phyloP scores from a whole-genome alignment of 768 basidiomycete genomes.

The Lepiota brunneoincarnata region DNA sequence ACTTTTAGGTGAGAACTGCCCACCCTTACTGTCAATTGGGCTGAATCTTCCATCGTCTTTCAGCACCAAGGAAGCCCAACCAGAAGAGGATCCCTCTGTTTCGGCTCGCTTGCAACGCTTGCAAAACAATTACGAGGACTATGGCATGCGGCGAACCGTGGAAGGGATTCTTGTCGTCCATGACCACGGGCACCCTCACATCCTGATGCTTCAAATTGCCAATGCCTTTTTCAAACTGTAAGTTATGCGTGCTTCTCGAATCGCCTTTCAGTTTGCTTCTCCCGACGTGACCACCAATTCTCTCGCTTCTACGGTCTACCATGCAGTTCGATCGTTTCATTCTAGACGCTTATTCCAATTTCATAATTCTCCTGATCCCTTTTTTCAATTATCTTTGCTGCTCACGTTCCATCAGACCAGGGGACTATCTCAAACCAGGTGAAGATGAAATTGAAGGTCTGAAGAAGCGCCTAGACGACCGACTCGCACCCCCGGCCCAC shows the following conservation, averaged over 20 bases:
- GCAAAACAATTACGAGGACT: slow-evolving; percentile 95
- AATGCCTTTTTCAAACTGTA: slow-evolving; percentile 99
- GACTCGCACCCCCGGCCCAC: slow-evolving; percentile 76
- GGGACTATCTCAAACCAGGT: slow-evolving; percentile 97
- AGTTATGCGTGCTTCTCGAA: slow-evolving; percentile 24
- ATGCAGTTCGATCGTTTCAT: background rate
- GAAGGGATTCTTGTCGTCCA: slow-evolving; percentile 90
- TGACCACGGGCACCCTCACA: slow-evolving; percentile 96
- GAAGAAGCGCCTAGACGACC: slow-evolving; percentile 84
- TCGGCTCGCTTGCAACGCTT: slow-evolving; percentile 91
- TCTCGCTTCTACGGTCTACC: background rate
- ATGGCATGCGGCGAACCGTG: slow-evolving; percentile 94
- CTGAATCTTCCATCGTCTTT: slow-evolving; percentile 9
- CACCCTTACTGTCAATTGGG: background rate
- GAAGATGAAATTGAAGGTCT: slow-evolving; percentile 93
- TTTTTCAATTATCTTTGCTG: slow-evolving; percentile 4
- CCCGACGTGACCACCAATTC: background rate
- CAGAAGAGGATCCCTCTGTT: slow-evolving; percentile 96
- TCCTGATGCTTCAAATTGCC: slow-evolving; percentile 97
- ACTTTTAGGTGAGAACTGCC: slow-evolving; percentile 68
- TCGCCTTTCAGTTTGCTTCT: background rate
- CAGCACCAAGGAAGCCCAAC: slow-evolving; percentile 95
- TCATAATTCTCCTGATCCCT: background rate
- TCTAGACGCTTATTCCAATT: background rate
- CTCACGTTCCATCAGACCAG: slow-evolving; percentile 56